Percentiles rank a stretch among this genome's conserved stretches.
Evolutionary conservation across 2,329 filamentous ascomycete species (phyloP).

Genomic region (Colletotrichum orchidophilum): DNA sequence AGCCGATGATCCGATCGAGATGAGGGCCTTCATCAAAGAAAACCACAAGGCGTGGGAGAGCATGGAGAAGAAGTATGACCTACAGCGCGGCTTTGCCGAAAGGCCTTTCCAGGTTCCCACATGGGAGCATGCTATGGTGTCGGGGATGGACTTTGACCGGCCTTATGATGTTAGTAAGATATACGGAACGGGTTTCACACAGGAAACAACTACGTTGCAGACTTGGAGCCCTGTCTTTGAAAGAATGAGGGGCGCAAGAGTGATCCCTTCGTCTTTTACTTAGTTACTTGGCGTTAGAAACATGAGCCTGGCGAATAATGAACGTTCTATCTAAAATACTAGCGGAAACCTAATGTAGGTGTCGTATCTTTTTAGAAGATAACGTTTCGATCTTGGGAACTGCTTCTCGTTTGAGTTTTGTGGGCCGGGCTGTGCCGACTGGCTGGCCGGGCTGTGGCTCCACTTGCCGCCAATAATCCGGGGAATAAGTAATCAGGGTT

Average conservation of each 20-base stretch:
- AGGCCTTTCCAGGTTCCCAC: constrained; percentile 45
- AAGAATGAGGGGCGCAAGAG: constrained; percentile 50
- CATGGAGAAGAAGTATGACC: constrained; percentile 45
- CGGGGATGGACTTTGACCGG: constrained; percentile 54
- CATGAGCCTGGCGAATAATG: too few relatives aligned
- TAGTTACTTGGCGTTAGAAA: too few relatives aligned
- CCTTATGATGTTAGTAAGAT: constrained; percentile 55
- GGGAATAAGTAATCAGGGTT: too few relatives aligned
- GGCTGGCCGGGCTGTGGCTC: too few relatives aligned
- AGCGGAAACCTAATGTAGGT: too few relatives aligned
- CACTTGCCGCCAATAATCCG: too few relatives aligned
- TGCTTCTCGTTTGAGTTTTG: too few relatives aligned
- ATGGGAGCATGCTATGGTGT: constrained; percentile 54
- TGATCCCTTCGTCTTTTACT: constrained; percentile 43
- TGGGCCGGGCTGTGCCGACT: too few relatives aligned
- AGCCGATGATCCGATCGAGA: constrained; percentile 41
- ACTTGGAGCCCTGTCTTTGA: constrained; percentile 54
- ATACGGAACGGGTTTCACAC: constrained; percentile 50
- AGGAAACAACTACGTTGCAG: constrained; percentile 48
- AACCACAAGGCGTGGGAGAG: constrained; percentile 43
- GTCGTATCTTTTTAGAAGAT: too few relatives aligned
- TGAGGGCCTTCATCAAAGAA: constrained; percentile 45
- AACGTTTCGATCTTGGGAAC: too few relatives aligned
- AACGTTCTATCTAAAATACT: too few relatives aligned
- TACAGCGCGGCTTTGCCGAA: constrained; percentile 49